Evolutionary conservation across 345 rosid genomes (phyloP).

Genomic region (Tarenaya hassleriana): DNA sequence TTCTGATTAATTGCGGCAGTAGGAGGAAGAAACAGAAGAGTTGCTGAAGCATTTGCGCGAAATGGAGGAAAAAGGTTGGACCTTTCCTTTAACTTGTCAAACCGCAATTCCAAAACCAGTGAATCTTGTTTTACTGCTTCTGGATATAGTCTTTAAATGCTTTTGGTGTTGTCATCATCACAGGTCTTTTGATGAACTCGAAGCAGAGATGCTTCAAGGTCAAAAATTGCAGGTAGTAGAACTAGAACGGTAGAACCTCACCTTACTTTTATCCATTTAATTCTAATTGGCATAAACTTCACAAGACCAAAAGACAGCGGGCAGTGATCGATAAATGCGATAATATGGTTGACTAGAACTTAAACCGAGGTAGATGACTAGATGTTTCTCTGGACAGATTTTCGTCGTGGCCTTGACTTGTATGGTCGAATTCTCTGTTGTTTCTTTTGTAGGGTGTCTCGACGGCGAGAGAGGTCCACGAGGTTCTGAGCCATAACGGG

Average conservation of each 20-base stretch:
- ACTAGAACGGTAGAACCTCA: neutral
- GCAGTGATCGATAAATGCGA: too few species aligned
- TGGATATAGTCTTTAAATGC: slow-evolving; percentile 9
- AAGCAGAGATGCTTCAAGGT: slow-evolving; percentile 89
- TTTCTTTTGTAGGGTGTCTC: slow-evolving; percentile 60
- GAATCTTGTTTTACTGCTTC: neutral
- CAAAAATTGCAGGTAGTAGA: slow-evolving; percentile 86
- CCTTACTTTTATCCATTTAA: neutral
- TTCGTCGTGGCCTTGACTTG: too few species aligned
- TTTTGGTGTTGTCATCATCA: slow-evolving; percentile 16
- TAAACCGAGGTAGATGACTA: too few species aligned
- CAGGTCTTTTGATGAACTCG: slow-evolving; percentile 97
- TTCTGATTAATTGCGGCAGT: slow-evolving; percentile 33
- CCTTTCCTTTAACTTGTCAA: slow-evolving; percentile 17
- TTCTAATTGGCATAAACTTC: neutral
- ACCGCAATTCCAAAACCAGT: too few species aligned
- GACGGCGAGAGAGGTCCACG: slow-evolving; percentile 82
- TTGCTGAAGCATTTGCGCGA: slow-evolving; percentile 87
- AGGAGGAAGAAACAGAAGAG: slow-evolving; percentile 89
- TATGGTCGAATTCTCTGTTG: slow-evolving; percentile 5
- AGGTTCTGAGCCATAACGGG: slow-evolving; percentile 64
- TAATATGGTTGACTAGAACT: too few species aligned
- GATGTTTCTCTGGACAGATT: too few species aligned
- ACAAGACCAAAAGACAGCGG: too few species aligned
- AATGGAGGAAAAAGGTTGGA: slow-evolving; percentile 68